Evolutionary conservation across 2,329 filamentous ascomycete species (phyloP), one percentile per base, ranked within the genome.

Genomic region (Ploettnerulaceae sp.): DNA sequence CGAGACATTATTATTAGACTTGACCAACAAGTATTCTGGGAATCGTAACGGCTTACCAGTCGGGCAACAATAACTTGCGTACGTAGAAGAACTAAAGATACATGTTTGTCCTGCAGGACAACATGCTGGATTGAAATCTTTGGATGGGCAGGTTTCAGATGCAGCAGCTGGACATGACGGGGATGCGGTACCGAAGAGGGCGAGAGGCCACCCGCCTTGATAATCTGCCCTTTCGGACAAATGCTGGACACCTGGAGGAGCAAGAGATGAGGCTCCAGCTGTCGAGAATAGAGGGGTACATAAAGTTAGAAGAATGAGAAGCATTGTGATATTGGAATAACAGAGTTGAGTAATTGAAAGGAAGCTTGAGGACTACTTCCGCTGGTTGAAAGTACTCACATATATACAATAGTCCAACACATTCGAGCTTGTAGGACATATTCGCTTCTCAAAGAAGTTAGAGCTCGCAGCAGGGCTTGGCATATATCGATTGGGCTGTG

Each of bases 141-240:
- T 32, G 2, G 15, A 29, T 17, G 20, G n/a, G 18, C 45, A 48
- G 32, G 29, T 22, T 15, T 35, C 34, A 3, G 41, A 31, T 4
- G 45, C 24, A 8, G 40, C 28, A 2, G 37, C 26, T 7, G 49
- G 49, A 41, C 45, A 52, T 15, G 35, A 24, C 9, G 35, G 29
- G 1, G 28, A 32, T 26, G 31, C 21, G 4, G 36, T 25, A 4
- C 35, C 47, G 15, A 36, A 25, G 4, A 52, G 33, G 7, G 36
- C 45, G 12, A 52, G 26, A 7, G 45, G 49, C 41, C 45, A 52
- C 2, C 49, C 49, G n/a, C 49, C 45, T 38, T 46, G 41, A 11
- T 52, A 52, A 20, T 33, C 14, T 25, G 36, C 33, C 3, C 49
- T 36, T n/a, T 17, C 11, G 17, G 24, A 41, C 12, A 52, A 12